These are phyloP conservation scores for Brassica incana DNA, from an alignment of 345 rosid species.

Conservation along the genomic window DNA sequence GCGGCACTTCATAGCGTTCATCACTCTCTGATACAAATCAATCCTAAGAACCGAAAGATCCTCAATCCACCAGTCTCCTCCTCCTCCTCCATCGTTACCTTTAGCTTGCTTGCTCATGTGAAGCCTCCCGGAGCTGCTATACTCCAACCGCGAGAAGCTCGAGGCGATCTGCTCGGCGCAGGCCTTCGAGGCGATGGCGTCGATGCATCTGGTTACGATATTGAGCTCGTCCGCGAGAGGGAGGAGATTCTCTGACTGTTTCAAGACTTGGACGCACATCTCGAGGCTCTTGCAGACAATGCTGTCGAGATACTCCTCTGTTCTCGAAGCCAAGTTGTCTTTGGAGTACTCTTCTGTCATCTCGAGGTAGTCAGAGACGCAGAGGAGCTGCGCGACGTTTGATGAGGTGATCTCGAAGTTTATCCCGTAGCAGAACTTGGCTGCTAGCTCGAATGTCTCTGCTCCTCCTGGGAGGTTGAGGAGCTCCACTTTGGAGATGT, in stretches of 20 bases:
- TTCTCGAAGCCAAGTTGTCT: constrained; percentile 83
- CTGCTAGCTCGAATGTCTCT: constrained; percentile 80
- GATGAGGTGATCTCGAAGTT: constrained; percentile 84
- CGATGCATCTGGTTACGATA: constrained; percentile 77
- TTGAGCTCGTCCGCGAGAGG: constrained; percentile 93
- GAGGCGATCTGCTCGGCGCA: constrained; percentile 93
- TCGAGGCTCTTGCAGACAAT: constrained; percentile 87
- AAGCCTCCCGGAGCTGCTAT: constrained; percentile 97
- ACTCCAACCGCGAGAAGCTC: constrained; percentile 91
- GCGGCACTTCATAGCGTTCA: constrained; percentile 90
- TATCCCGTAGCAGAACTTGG: constrained; percentile 90
- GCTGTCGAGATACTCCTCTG: constrained; percentile 84
- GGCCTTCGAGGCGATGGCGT: constrained; percentile 90
- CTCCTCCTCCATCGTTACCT: constrained; percentile 49
- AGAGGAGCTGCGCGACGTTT: constrained; percentile 86
- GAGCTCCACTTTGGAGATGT: constrained; percentile 85
- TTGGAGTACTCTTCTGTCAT: constrained; percentile 89
- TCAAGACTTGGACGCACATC: constrained; percentile 82
- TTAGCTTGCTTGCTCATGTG: constrained; percentile 88
- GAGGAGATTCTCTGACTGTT: constrained; percentile 80
- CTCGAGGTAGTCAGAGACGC: constrained; percentile 89
- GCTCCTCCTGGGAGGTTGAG: constrained; percentile 91
- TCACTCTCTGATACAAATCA: constrained; percentile 77
- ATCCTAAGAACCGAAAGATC: constrained; percentile 84
- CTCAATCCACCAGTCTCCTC: constrained; percentile 90